These are phyloP conservation scores for Alternaria sp. DNA, from an alignment of 2,329 filamentous ascomycete genomes.

Conservation along the genomic window DNA sequence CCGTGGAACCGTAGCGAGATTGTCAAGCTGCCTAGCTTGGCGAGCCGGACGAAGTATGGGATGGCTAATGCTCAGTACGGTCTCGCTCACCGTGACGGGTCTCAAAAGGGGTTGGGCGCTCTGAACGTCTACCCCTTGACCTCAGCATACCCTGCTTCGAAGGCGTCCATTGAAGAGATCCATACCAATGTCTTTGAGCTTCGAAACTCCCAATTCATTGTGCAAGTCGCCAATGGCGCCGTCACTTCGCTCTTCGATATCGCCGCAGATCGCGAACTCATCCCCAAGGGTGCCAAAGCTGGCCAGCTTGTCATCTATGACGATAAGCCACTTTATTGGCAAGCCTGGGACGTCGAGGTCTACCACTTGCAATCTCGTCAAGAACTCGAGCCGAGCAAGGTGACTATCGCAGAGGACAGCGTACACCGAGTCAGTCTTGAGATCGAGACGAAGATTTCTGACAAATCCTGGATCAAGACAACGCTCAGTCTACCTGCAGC, in stretches of 20 bases:
- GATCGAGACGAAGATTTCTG: constrained; percentile 87
- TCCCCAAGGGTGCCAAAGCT: constrained; percentile 76
- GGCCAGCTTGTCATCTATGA: constrained; percentile 96
- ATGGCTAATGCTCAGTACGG: constrained; percentile 33
- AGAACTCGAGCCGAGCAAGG: constrained; percentile 74
- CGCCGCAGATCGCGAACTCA: constrained; percentile 75
- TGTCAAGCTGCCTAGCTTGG: constrained; percentile 64
- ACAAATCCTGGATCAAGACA: constrained; percentile 84
- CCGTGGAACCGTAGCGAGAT: constrained; percentile 85
- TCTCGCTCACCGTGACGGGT: constrained; percentile 54
- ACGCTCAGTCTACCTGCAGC: constrained; percentile 81
- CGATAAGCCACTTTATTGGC: constrained; percentile 97
- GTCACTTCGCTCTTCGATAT: constrained; percentile 88
- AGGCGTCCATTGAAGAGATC: constrained; percentile 61
- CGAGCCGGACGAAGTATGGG: constrained; percentile 45
- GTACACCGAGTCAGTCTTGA: constrained; percentile 81
- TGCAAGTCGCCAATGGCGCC: constrained; percentile 76
- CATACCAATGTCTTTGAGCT: constrained; percentile 75
- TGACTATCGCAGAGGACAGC: constrained; percentile 75
- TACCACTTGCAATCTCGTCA: constrained; percentile 89
- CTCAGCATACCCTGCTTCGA: constrained; percentile 35
- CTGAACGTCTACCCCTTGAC: constrained; percentile 46
- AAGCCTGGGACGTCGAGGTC: constrained; percentile 98
- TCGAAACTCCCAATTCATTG: constrained; percentile 77
- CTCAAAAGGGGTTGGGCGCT: constrained; percentile 50